phyloP scores from a whole-genome alignment of 768 basidiomycete genomes.

The Leccinellum albellum region DNA sequence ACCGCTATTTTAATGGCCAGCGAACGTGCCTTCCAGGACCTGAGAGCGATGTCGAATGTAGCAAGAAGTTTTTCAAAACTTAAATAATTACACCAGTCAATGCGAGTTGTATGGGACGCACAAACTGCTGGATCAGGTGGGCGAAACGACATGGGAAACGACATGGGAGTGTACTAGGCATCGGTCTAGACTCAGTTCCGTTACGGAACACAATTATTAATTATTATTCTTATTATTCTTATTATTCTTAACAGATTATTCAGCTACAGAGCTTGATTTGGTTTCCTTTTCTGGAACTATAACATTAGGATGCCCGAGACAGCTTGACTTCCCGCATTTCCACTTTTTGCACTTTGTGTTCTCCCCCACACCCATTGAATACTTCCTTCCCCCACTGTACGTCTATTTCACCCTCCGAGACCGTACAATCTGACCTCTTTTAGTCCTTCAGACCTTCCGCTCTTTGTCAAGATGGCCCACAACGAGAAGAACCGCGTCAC shows the following conservation, averaged over 20 bases:
- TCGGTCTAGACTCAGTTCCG: neutral
- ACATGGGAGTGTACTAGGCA: neutral
- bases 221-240: neutral
- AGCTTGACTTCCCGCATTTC: neutral
- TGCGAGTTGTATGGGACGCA: neutral
- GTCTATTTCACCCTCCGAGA: neutral
- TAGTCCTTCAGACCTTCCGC: neutral
- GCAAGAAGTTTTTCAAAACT: too few species aligned
- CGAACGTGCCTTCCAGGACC: neutral
- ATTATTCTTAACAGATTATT: too few species aligned
- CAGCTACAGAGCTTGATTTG: neutral
- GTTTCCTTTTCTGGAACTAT: neutral
- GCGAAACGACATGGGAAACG: neutral
- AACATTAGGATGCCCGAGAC: neutral
- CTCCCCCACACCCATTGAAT: neutral
- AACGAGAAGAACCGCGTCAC: slow-evolving; percentile 21
- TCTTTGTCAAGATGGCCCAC: slow-evolving; percentile 15
- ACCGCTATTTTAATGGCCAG: neutral
- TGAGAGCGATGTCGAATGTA: neutral
- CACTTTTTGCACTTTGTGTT: neutral
- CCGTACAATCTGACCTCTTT: neutral
- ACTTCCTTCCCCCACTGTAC: slow-evolving; percentile 6
- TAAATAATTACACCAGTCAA: too few species aligned
- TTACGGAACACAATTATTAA: neutral
- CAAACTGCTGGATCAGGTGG: neutral